These are phyloP conservation scores for Pholiota conissans DNA, from an alignment of 768 basidiomycete species.

Conservation along the genomic window DNA sequence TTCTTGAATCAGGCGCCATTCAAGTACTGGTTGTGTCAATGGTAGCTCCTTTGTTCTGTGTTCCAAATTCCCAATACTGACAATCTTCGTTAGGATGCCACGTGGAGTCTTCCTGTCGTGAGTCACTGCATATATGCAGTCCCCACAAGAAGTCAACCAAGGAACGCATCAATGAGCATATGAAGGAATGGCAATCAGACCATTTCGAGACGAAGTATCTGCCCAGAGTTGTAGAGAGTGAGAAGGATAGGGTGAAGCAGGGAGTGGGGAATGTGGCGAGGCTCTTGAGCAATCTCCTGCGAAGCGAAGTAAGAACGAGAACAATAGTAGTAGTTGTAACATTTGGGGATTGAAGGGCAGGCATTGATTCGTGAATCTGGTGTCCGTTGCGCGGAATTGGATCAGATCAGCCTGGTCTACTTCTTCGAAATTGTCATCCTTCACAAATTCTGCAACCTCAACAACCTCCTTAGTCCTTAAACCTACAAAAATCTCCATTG, in stretches of 20 bases:
- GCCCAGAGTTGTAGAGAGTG: constrained; percentile 59
- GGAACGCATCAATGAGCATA: constrained; percentile 75
- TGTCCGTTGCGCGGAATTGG: constrained; percentile 8
- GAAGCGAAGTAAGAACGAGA: constrained; percentile 44
- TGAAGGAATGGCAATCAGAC: constrained; percentile 82
- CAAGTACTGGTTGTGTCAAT: constrained; percentile 94
- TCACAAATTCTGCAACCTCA: too few relatives aligned
- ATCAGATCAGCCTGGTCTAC: constrained; percentile 15
- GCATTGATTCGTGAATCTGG: not conserved
- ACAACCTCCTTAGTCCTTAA: too few relatives aligned
- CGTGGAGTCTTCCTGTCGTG: constrained; percentile 94
- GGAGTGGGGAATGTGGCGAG: constrained; percentile 76
- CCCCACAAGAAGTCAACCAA: constrained; percentile 57
- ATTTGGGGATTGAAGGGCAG: constrained; percentile 15
- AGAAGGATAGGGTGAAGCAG: constrained; percentile 65
- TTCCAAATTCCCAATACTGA: not conserved
- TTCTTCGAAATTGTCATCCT: too few relatives aligned
- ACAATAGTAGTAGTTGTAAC: constrained; percentile 16
- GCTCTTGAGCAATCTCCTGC: constrained; percentile 69
- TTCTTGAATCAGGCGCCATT: constrained; percentile 93
- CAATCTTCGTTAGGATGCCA: constrained; percentile 66
- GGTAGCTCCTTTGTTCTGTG: constrained; percentile 42
- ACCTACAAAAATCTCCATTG: too few relatives aligned
- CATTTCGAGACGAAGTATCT: constrained; percentile 73
- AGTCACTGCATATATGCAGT: constrained; percentile 75